phyloP scores from a whole-genome alignment of 345 rosid species.

The Salix exigua region DNA sequence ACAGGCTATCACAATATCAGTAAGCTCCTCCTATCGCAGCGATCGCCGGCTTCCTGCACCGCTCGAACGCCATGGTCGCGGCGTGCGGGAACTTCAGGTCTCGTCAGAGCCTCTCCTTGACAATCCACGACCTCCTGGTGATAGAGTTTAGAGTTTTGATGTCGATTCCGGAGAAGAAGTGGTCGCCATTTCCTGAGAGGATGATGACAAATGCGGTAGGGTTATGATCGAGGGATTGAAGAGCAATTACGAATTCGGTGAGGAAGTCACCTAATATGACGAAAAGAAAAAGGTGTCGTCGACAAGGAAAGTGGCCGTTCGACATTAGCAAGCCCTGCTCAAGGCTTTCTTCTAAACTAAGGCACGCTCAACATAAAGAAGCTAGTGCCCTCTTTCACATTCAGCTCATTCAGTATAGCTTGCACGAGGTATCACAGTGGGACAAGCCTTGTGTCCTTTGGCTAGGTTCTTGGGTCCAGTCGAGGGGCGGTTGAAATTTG shows the following conservation, averaged over 20 bases:
- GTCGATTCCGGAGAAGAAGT: conserved; percentile 84
- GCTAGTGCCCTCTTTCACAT: too few species aligned
- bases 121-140: conserved; percentile 46
- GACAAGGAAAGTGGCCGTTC: too few species aligned
- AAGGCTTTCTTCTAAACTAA: too few species aligned
- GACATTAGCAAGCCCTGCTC: too few species aligned
- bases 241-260: conserved; percentile 62
- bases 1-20: conserved; percentile 71
- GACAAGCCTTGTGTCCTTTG: too few species aligned
- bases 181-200: conserved; percentile 62
- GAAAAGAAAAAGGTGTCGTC: too few species aligned
- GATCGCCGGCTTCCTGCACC: conserved; percentile 77
- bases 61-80: conserved; percentile 69
- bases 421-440: too few species aligned
- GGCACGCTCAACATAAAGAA: too few species aligned
- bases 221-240: conserved; percentile 54
- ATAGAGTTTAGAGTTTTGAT: conserved; percentile 34
- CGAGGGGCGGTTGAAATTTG: conserved; percentile 50
- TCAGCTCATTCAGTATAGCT: too few species aligned
- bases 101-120: conserved; percentile 50
- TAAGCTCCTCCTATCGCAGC: conserved; percentile 59
- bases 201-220: conserved; percentile 49
- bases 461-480: too few species aligned
- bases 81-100: conserved; percentile 57
- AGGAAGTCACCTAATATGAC: conserved; percentile 53